phyloP scores from a whole-genome alignment of 2,329 filamentous ascomycete genomes.

The Dichotomopilus funicola region DNA sequence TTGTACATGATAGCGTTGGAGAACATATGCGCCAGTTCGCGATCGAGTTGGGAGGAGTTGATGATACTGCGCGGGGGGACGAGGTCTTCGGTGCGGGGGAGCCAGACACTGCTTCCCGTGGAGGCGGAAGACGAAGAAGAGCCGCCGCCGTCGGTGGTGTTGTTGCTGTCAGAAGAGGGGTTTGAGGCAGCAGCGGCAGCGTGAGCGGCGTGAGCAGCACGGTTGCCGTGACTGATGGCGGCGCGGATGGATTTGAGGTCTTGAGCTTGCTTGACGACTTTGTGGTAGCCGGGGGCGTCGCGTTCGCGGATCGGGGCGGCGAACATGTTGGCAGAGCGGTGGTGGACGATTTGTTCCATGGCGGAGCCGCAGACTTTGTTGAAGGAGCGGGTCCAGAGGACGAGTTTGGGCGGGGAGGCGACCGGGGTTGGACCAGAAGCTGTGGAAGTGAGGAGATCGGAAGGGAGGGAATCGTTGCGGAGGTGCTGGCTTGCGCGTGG shows the following conservation, averaged over 20 bases:
- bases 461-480: constrained; percentile 4
- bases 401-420: constrained; percentile 44
- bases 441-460: constrained; percentile 31
- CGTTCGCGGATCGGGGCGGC: constrained; percentile 66
- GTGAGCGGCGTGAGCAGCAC: constrained; percentile 46
- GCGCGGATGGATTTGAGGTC: constrained; percentile 73
- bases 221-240: constrained; percentile 66
- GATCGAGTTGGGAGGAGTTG: constrained; percentile 86
- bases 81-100: constrained; percentile 68
- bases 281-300: constrained; percentile 69
- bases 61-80: constrained; percentile 84
- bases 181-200: constrained; percentile 56
- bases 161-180: constrained; percentile 46
- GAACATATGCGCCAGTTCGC: constrained; percentile 93
- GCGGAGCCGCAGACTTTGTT: constrained; percentile 66
- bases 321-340: constrained; percentile 75
- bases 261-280: constrained; percentile 66
- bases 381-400: constrained; percentile 70
- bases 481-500: constrained; percentile 21
- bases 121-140: no score
- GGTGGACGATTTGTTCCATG: constrained; percentile 68
- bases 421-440: constrained; percentile 44
- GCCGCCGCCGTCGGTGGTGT: no score
- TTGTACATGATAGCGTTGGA: constrained; percentile 99
- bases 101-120: constrained; percentile 43